These are phyloP conservation scores for Bolboschoenus planiculmis DNA, from an alignment of 176 grass and related monocot genomes.

Conservation along the genomic window DNA sequence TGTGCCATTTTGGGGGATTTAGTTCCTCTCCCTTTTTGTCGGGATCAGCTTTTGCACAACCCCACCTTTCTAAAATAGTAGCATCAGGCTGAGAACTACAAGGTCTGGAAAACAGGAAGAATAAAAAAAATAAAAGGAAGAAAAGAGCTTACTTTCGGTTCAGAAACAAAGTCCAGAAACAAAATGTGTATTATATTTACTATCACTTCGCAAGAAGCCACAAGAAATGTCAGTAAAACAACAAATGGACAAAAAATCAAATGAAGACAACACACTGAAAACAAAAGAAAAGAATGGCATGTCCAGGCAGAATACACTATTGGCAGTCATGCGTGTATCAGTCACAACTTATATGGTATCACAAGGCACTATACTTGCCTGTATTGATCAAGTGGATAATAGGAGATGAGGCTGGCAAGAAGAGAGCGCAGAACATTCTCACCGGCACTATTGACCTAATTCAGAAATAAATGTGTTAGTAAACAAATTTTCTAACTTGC, in stretches of 20 bases:
- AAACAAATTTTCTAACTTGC: background rate
- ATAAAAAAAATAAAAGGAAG: conserved; percentile 22
- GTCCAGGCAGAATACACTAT: background rate
- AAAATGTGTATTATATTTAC: background rate
- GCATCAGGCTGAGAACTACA: conserved; percentile 43
- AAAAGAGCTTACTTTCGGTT: background rate
- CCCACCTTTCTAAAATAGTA: conserved; percentile 77
- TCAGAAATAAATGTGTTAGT: background rate
- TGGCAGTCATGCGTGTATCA: background rate
- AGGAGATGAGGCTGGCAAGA: conserved; percentile 69
- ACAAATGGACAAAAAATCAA: conserved; percentile 18
- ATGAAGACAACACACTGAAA: conserved; percentile 10
- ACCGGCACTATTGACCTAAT: conserved; percentile 86
- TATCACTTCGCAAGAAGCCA: background rate
- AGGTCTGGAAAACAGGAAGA: conserved; percentile 34
- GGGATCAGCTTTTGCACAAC: conserved; percentile 68
- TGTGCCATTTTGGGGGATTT: conserved; percentile 70
- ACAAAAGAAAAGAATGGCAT: conserved; percentile 9
- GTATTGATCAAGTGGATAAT: conserved; percentile 79
- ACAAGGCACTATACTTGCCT: conserved; percentile 36
- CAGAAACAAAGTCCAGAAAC: conserved; percentile 8
- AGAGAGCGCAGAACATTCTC: conserved; percentile 85
- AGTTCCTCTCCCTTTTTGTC: conserved; percentile 43
- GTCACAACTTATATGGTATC: background rate
- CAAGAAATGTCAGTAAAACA: background rate